Percentiles rank a stretch among this genome's conserved stretches.
These are phyloP conservation scores for Elongisporangium anandrum DNA, from an alignment of 352 stramenopile species.

Conservation along the genomic window DNA sequence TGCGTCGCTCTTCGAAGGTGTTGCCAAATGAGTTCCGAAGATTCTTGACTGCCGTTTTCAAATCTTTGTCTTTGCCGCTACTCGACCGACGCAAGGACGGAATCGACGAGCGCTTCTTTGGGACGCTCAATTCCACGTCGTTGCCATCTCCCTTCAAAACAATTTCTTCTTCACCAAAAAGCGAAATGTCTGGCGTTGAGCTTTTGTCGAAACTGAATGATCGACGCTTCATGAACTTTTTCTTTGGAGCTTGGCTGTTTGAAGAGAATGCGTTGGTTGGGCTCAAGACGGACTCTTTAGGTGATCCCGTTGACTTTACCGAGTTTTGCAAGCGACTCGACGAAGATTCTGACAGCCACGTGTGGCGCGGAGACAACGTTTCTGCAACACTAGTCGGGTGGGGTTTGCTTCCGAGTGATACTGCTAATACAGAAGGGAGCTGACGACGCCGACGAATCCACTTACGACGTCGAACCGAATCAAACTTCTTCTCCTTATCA, in stretches of 20 bases:
- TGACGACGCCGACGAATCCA: constrained; percentile 63
- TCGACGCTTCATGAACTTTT: constrained; percentile 24
- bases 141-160: too few species aligned
- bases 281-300: too few species aligned
- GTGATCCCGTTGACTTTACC: too few species aligned
- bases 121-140: not conserved
- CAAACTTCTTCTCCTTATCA: constrained; percentile 69
- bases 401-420: constrained; percentile 4
- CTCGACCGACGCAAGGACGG: constrained; percentile 12
- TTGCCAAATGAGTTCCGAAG: constrained; percentile 1
- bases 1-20: too few species aligned
- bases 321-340: too few species aligned
- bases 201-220: constrained; percentile 40
- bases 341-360: too few species aligned
- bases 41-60: constrained; percentile 8
- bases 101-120: constrained; percentile 9
- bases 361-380: too few species aligned
- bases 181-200: not conserved
- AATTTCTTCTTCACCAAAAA: too few species aligned
- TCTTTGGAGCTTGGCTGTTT: not conserved
- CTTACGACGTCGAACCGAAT: constrained; percentile 60
- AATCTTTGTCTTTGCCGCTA: constrained; percentile 9
- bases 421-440: constrained; percentile 39
- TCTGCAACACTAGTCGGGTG: too few species aligned
- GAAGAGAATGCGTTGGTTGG: too few species aligned